These are phyloP conservation scores for Trichosporon coremiiforme DNA, from an alignment of 1,284 basidiomycete species.

Conservation along the genomic window DNA sequence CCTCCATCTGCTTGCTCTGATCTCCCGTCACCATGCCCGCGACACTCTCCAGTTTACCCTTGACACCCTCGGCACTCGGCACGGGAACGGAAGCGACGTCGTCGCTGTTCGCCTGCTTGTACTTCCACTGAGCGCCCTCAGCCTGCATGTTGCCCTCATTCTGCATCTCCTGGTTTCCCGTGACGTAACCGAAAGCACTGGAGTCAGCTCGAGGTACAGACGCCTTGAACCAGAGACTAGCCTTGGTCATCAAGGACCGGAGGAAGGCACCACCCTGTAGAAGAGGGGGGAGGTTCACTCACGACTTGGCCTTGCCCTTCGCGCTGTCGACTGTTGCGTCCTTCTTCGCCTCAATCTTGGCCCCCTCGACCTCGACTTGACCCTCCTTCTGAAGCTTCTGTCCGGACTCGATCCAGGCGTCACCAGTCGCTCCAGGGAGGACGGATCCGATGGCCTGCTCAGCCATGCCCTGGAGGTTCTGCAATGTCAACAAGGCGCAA, in stretches of 20 bases:
- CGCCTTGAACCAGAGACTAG: too few relatives aligned
- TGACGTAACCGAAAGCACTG: slow-evolving; percentile 51
- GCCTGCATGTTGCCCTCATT: slow-evolving; percentile 52
- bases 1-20: slow-evolving; percentile 51
- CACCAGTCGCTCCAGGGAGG: slow-evolving; percentile 36
- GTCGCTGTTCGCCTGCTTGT: slow-evolving; percentile 43
- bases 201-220: background rate
- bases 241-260: too few relatives aligned
- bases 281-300: slow-evolving; percentile 28
- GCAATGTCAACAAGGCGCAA: background rate
- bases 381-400: slow-evolving; percentile 41
- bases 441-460: slow-evolving; percentile 43
- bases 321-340: slow-evolving; percentile 47
- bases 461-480: slow-evolving; percentile 25
- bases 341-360: slow-evolving; percentile 41
- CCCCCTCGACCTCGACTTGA: slow-evolving; percentile 46
- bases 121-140: slow-evolving; percentile 51
- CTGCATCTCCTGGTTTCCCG: slow-evolving; percentile 50
- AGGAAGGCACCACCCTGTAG: background rate
- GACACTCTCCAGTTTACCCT: slow-evolving; percentile 51
- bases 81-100: slow-evolving; percentile 32
- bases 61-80: slow-evolving; percentile 42
- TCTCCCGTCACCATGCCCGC: slow-evolving; percentile 53
- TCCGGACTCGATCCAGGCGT: slow-evolving; percentile 44
- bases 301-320: slow-evolving; percentile 53